A percentile compares a stretch with the other conserved stretches of the same genome.
Evolutionary conservation across 2,329 filamentous ascomycete species (phyloP).

Genomic region (Phaeosphaeria sp.): DNA sequence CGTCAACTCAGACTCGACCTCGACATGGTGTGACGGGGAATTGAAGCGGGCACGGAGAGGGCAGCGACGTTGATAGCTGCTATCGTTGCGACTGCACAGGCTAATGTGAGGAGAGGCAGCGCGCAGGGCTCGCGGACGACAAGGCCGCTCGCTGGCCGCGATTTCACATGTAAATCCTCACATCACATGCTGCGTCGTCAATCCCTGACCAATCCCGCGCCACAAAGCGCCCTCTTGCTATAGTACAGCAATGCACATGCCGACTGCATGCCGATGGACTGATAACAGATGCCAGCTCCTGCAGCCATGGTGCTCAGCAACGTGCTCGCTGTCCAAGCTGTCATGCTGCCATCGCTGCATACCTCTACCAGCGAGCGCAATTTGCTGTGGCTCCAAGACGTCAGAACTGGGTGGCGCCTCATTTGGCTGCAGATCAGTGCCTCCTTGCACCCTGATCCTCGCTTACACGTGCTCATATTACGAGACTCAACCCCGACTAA

Average conservation of each 20-base stretch:
- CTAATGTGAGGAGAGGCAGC: neutral
- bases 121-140: neutral
- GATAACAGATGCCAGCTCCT: neutral
- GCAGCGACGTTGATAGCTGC: neutral
- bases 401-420: neutral
- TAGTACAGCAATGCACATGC: neutral
- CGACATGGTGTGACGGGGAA: neutral
- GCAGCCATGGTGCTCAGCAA: neutral
- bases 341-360: neutral
- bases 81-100: neutral
- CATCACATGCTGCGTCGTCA: neutral
- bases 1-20: slow-evolving; percentile 4
- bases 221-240: slow-evolving; percentile 1
- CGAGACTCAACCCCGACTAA: neutral
- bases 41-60: neutral
- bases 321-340: neutral
- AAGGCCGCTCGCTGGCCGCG: neutral
- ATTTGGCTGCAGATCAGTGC: neutral
- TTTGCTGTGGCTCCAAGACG: neutral
- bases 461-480: neutral
- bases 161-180: slow-evolving; percentile 4
- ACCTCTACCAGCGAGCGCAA: neutral
- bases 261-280: no score
- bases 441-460: neutral
- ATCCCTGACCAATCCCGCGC: slow-evolving; percentile 1